These are phyloP conservation scores for Curvularia sp. DNA, from an alignment of 2,329 filamentous ascomycete genomes.

Conservation along the genomic window DNA sequence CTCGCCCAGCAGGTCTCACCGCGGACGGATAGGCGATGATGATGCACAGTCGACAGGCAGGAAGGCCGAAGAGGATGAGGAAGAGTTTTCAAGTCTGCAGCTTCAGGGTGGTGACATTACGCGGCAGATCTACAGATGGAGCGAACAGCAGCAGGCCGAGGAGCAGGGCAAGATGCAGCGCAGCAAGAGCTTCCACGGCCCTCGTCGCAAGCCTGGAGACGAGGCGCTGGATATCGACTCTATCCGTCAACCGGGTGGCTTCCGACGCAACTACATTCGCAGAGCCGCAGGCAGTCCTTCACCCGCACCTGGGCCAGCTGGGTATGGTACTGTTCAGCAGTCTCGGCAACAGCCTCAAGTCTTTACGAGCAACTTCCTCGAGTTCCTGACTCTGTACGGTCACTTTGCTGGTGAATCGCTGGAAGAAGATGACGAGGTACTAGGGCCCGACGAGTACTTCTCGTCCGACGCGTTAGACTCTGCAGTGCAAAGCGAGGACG, in stretches of 20 bases:
- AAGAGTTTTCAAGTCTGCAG: conserved; percentile 91
- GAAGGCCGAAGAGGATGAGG: conserved; percentile 57
- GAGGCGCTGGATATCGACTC: conserved; percentile 84
- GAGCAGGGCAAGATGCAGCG: conserved; percentile 69
- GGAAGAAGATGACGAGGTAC: conserved; percentile 92
- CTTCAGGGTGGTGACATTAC: conserved; percentile 95
- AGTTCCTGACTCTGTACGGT: conserved; percentile 93
- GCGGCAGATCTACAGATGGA: conserved; percentile 94
- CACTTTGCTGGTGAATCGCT: conserved; percentile 98
- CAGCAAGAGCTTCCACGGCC: conserved; percentile 85
- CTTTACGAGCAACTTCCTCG: conserved; percentile 91
- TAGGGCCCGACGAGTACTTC: conserved; percentile 90
- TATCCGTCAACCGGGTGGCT: conserved; percentile 93
- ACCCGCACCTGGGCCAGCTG: conserved; percentile 54
- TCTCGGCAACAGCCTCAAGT: conserved; percentile 36
- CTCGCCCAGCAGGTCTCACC: conserved; percentile 46
- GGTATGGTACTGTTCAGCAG: conserved; percentile 46
- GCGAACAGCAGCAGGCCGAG: conserved; percentile 81
- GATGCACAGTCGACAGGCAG: conserved; percentile 45
- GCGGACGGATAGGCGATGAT: conserved; percentile 34
- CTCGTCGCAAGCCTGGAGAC: conserved; percentile 78
- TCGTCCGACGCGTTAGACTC: conserved; percentile 74
- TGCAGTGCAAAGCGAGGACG: conserved; percentile 59
- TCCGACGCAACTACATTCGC: conserved; percentile 87
- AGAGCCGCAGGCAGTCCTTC: conserved; percentile 73